Base-by-base conservation (phyloP, 352 stramenopile species). In the Phytopythium cucurbitacearum region DNA sequence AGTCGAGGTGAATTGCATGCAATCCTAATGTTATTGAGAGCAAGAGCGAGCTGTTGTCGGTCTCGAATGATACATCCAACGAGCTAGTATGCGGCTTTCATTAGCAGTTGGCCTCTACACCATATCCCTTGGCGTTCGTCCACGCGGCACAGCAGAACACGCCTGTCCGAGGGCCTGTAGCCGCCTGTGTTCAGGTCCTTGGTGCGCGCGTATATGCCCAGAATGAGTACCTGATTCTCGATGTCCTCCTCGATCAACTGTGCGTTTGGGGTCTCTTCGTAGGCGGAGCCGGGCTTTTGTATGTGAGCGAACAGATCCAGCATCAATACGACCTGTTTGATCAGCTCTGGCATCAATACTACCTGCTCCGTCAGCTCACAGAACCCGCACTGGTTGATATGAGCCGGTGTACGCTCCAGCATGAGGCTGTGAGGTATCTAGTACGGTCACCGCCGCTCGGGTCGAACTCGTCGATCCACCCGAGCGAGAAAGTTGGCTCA, bases 181-280 rank as follows among this genome's bases (percentile, higher is more conserved):
- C 64, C 77, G 8, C 71, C 74, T 0, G 72, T 74, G 4, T 57
- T 37, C 50, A 85, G 81, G 59, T 86, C 58, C 52, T 82, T 82
- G 28, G 77, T 85, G n/a, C 77, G 77, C 52, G 73, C 69, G 60
- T 86, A 88, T 57, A 88, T 86, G 34, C 72, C 69, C 10, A 87
- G 33, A 21, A 90, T 53, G 12, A 90, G 77, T 13, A 76, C 73
- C 36, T 28, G 21, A 2, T 1, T 28, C 49, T 90, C 80, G 11
- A 90, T 64, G 6, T 75, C 76, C 49, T 84, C 64, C 8, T 73
- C 69, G 21, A 88, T 67, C 0, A 68, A 82, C 52, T 57, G 60
- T 28, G 85, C 65, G 3, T 58, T 51, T 0, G 64, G 28, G 6
- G 66, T 80, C 42, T 74, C 72, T 51, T 86, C 74, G 45, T 86